Evolutionary conservation across 192 early-diverging fungal genomes (phyloP), one percentile per base, ranked within the genome.

Genomic region (Kickxella alabastrina): DNA sequence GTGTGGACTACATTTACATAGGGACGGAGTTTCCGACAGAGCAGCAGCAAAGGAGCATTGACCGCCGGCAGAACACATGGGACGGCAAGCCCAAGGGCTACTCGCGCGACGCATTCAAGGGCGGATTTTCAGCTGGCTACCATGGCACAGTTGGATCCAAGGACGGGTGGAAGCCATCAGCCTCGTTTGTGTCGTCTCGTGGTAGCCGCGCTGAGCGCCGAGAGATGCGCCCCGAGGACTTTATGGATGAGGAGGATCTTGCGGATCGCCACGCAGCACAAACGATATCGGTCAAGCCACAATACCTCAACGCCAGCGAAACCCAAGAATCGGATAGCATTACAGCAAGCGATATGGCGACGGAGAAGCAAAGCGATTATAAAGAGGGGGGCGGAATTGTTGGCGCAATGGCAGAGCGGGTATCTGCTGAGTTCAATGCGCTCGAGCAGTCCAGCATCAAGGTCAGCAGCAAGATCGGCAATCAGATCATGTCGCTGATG

Each of bases 211-310:
- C 73, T 6, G 76, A 83, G 39, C 56, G 48, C 31, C 75, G 57
- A n/a, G 45, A 31, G 37, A 45, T 57, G 46, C 66, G 64, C 12
- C 84, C 59, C 1, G 88, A 95, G 52, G 94, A 98, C 54, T 96
- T 84, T 52, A 98, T 98, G 96, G 96, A 98, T 70, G 91, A 94
- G 6, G 93, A 98, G 55, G 96, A 98, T 52, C 52, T 90, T 17
- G 84, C 82, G 51, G 91, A 77, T 39, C 28, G 40, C 0, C 52
- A 43, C 10, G 66, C 52, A 17, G 17, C 53, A 7, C 41, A 36
- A 37, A 9, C 6, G 24, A n/a, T 68, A 26, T 12, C 43, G 0
- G 54, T 68, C 4, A 17, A 22, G 15, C 43, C 24, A 6, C 46
- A 39, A 6, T 65, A 48, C 32, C 15, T 19, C 28, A n/a, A 31